Evolutionary conservation across 1,139 yeast genomes (phyloP).

Genomic region (Suhomyces bribrorum): DNA sequence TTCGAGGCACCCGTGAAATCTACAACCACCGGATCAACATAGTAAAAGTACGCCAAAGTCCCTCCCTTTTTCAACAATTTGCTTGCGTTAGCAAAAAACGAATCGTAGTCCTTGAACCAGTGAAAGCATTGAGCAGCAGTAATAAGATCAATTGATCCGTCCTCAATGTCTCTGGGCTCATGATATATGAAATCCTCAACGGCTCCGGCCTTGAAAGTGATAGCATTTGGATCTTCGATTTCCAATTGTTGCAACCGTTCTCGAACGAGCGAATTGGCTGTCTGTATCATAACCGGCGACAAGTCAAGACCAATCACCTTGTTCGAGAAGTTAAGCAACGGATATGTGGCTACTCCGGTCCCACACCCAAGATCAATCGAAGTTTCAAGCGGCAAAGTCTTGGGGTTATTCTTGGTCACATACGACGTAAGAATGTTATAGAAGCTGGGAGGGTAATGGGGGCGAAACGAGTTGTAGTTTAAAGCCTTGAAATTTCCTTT

Average conservation of each 20-base stretch:
- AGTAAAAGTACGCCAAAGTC: constrained; percentile 45
- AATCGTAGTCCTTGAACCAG: constrained; percentile 43
- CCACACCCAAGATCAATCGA: constrained; percentile 45
- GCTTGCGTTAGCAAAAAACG: constrained; percentile 32
- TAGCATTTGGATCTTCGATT: constrained; percentile 25
- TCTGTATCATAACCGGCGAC: constrained; percentile 36
- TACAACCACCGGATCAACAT: constrained; percentile 42
- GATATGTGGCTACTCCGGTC: constrained; percentile 43
- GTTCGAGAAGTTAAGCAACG: constrained; percentile 33
- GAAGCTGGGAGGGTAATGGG: constrained; percentile 27
- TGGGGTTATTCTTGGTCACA: constrained; percentile 17
- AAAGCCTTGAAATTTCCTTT: constrained; percentile 57
- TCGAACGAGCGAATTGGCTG: constrained; percentile 31
- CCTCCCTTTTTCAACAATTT: constrained; percentile 39
- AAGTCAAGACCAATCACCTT: constrained; percentile 38
- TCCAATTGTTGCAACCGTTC: constrained; percentile 29
- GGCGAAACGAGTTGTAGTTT: constrained; percentile 54
- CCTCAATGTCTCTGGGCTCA: constrained; percentile 17
- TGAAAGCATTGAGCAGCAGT: constrained; percentile 51
- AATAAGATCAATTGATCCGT: constrained; percentile 34
- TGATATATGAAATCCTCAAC: constrained; percentile 34
- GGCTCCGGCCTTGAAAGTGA: constrained; percentile 36
- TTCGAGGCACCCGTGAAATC: constrained; percentile 26
- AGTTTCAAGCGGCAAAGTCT: constrained; percentile 20
- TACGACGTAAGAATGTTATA: constrained; percentile 26